A percentile compares a stretch with the other conserved stretches of the same genome.
Evolutionary conservation across 2,329 filamentous ascomycete genomes (phyloP).

Genomic region (Leptosphaerulina australis): DNA sequence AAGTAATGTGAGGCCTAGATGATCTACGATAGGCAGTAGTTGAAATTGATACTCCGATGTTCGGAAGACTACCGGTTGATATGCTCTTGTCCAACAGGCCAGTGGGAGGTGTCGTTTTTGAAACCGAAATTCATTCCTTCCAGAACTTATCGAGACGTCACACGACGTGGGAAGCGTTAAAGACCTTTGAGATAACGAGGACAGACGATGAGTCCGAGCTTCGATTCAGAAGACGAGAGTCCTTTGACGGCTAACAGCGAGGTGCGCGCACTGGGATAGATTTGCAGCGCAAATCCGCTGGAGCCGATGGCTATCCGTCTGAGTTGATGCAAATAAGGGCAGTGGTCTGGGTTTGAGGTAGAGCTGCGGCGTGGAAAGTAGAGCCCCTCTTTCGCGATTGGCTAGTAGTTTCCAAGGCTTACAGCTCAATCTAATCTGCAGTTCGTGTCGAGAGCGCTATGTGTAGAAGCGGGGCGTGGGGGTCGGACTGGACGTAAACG

Average conservation of each 20-base stretch:
- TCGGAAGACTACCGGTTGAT: conserved; percentile 46
- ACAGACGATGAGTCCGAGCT: conserved; percentile 17
- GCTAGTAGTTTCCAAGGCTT: conserved; percentile 26
- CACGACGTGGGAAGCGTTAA: conserved; percentile 4
- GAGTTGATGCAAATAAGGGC: conserved; percentile 21
- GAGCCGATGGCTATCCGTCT: conserved; percentile 20
- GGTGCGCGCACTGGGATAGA: conserved; percentile 21
- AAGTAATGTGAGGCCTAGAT: conserved; percentile 33
- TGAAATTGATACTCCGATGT: neutral
- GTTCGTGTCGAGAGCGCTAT: conserved; percentile 32
- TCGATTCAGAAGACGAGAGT: conserved; percentile 21
- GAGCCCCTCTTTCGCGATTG: conserved; percentile 34
- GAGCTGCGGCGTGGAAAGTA: conserved; percentile 39
- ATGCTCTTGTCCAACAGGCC: conserved; percentile 55
- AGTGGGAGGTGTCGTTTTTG: conserved; percentile 51
- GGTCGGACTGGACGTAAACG: conserved; percentile 35
- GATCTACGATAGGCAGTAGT: neutral
- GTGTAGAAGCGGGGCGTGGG: conserved; percentile 31
- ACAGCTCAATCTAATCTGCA: conserved; percentile 32
- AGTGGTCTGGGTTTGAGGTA: conserved; percentile 36
- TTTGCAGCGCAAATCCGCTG: conserved; percentile 21
- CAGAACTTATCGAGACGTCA: conserved; percentile 20
- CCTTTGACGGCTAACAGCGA: conserved; percentile 24
- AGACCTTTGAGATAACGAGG: conserved; percentile 6
- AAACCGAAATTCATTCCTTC: conserved; percentile 49